Evolutionary conservation across 495 filamentous ascomycete species (phyloP).

Genomic region (Parmelia sp.): DNA sequence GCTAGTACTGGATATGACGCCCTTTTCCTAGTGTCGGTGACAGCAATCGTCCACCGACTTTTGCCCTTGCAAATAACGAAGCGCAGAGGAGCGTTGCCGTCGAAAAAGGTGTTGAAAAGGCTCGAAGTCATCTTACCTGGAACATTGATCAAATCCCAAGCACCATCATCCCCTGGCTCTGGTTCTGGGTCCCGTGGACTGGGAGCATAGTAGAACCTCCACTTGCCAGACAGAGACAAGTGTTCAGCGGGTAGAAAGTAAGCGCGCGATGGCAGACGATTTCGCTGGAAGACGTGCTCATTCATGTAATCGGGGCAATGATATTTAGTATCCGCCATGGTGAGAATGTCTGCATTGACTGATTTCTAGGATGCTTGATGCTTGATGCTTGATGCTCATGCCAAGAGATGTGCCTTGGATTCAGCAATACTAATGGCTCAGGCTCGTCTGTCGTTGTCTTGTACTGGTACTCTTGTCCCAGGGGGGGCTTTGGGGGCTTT

Average conservation of each 20-base stretch:
- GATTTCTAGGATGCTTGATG: background rate
- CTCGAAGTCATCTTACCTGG: slow-evolving; percentile 31
- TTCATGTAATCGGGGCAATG: slow-evolving; percentile 22
- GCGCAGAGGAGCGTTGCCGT: background rate
- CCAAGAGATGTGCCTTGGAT: background rate
- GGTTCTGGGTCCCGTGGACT: slow-evolving; percentile 45
- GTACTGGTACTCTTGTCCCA: too few species aligned
- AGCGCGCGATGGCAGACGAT: slow-evolving; percentile 55
- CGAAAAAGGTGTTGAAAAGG: background rate
- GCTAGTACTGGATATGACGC: background rate
- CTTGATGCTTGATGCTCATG: too few species aligned
- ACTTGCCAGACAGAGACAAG: slow-evolving; percentile 50
- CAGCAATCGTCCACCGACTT: background rate
- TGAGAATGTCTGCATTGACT: background rate
- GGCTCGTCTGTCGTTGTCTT: too few species aligned
- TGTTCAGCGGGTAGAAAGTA: slow-evolving; percentile 51
- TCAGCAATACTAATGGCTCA: too few species aligned
- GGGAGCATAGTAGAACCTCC: slow-evolving; percentile 52
- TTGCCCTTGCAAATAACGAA: background rate
- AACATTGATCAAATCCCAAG: slow-evolving; percentile 51
- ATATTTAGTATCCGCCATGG: background rate
- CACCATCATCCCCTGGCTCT: slow-evolving; percentile 20
- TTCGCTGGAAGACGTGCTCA: slow-evolving; percentile 50
- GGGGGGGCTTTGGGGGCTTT: too few species aligned
- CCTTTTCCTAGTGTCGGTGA: background rate